Percentiles rank a stretch among this genome's conserved stretches.
Conservation (phyloP, 2,329 filamentous ascomycete species). For the Xylaria sp. region DNA sequence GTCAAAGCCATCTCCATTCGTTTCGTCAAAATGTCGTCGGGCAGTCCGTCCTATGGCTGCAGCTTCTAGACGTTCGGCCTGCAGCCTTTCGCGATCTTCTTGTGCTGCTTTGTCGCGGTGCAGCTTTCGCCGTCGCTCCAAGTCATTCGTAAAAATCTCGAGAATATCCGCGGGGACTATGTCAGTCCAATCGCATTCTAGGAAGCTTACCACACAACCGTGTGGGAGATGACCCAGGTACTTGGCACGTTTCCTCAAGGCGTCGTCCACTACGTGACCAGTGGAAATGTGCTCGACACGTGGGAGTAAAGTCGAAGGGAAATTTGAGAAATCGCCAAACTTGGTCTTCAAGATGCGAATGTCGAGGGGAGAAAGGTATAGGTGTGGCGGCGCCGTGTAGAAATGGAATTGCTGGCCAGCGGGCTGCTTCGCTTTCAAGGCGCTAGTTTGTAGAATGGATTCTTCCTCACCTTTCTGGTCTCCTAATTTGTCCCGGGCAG, state of each 20-base stretch:
- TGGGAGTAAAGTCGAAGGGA: conserved; percentile 84
- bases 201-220: conserved; percentile 87
- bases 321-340: conserved; percentile 79
- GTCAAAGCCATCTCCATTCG: conserved; percentile 44
- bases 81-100: conserved; percentile 82
- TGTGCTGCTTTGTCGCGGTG: conserved; percentile 82
- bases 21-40: conserved; percentile 42
- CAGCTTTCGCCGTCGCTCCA: conserved; percentile 73
- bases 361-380: conserved; percentile 87
- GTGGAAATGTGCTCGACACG: conserved; percentile 88
- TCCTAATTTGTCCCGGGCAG: conserved; percentile 73
- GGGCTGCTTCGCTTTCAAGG: conserved; percentile 33
- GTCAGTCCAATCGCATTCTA: conserved; percentile 95
- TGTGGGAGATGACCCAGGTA: conserved; percentile 85
- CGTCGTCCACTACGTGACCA: conserved; percentile 85
- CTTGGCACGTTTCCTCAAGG: conserved; percentile 79
- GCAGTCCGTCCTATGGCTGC: conserved; percentile 63
- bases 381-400: conserved; percentile 83
- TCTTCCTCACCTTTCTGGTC: conserved; percentile 44
- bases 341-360: conserved; percentile 90
- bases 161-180: conserved; percentile 76
- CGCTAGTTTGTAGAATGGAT: conserved; percentile 27
- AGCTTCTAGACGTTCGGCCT: conserved; percentile 80
- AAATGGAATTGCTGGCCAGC: conserved; percentile 71
- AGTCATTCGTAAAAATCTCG: conserved; percentile 74